These are phyloP conservation scores for Aspergillus spinulosporus DNA, from an alignment of 2,329 filamentous ascomycete genomes.

Conservation along the genomic window DNA sequence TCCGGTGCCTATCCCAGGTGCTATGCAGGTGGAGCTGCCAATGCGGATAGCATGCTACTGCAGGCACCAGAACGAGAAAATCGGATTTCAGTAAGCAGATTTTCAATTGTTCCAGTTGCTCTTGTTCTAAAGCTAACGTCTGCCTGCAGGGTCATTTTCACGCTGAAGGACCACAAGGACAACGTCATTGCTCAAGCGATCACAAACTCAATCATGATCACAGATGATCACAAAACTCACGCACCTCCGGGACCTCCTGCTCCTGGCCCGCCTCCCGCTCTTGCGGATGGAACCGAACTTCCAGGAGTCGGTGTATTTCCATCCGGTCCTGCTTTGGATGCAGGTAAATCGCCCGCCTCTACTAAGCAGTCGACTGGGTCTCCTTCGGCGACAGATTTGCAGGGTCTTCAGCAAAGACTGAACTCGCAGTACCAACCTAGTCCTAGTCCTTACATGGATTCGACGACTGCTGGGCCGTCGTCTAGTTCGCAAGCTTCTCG, in stretches of 20 bases:
- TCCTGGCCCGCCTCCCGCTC: slow-evolving; percentile 35
- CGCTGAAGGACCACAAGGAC: slow-evolving; percentile 77
- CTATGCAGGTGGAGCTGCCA: slow-evolving; percentile 77
- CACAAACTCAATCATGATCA: slow-evolving; percentile 90
- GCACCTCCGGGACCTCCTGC: slow-evolving; percentile 44
- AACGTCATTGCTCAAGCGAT: slow-evolving; percentile 80
- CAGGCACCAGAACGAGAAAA: slow-evolving; percentile 89
- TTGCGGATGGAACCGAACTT: slow-evolving; percentile 42
- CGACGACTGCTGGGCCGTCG: slow-evolving; percentile 34
- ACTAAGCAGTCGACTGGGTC: slow-evolving; percentile 51
- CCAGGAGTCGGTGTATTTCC: slow-evolving; percentile 48
- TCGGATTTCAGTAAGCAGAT: slow-evolving; percentile 66
- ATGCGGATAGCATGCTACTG: slow-evolving; percentile 99
- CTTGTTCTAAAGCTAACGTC: slow-evolving; percentile 22
- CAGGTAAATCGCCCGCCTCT: slow-evolving; percentile 31
- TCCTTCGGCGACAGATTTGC: slow-evolving; percentile 65
- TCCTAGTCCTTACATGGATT: slow-evolving; percentile 40
- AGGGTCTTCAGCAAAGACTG: slow-evolving; percentile 57
- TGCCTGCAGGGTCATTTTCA: slow-evolving; percentile 73
- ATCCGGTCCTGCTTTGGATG: slow-evolving; percentile 34
- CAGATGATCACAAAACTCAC: slow-evolving; percentile 94
- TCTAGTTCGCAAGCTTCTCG: slow-evolving; percentile 57
- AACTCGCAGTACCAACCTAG: slow-evolving; percentile 44
- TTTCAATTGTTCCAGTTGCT: neutral
- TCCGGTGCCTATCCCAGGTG: slow-evolving; percentile 51